Percentiles rank a stretch among this genome's conserved stretches.
Evolutionary conservation across 768 basidiomycete genomes (phyloP).

Genomic region (Roridomyces roridus): DNA sequence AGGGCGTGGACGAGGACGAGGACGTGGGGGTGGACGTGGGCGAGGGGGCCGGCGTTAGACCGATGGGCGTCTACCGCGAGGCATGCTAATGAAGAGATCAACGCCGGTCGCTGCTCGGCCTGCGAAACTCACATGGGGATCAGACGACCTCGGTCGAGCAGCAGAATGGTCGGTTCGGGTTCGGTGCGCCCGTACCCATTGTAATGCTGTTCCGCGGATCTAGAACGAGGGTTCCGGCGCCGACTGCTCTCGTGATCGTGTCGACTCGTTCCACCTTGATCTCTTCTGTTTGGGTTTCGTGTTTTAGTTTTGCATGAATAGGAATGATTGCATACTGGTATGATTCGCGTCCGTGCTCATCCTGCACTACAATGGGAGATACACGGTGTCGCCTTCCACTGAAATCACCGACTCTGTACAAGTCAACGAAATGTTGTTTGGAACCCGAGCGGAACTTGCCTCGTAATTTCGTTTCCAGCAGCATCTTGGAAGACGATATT

Average conservation of each 20-base stretch:
- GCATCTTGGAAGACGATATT: slow-evolving; percentile 75
- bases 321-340: slow-evolving; percentile 50
- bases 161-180: slow-evolving; percentile 20
- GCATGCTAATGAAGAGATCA: slow-evolving; percentile 14
- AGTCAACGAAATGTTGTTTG: background rate
- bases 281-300: background rate
- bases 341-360: slow-evolving; percentile 62
- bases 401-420: slow-evolving; percentile 60
- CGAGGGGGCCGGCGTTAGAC: background rate
- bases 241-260: background rate
- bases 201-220: background rate
- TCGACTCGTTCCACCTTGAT: too few relatives aligned
- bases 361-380: slow-evolving; percentile 62
- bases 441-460: slow-evolving; percentile 42
- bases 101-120: background rate
- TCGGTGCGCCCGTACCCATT: background rate
- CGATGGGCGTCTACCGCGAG: background rate
- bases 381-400: slow-evolving; percentile 34
- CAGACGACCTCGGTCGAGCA: slow-evolving; percentile 27
- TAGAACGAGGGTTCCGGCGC: slow-evolving; percentile 3
- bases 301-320: too few relatives aligned
- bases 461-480: slow-evolving; percentile 65
- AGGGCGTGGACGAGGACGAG: slow-evolving; percentile 30
- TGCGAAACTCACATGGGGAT: slow-evolving; percentile 21
- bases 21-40: slow-evolving; percentile 29